Evolutionary conservation across 768 basidiomycete genomes (phyloP), one percentile per base, ranked within the genome.

Genomic region (Tephrocybe sp.): DNA sequence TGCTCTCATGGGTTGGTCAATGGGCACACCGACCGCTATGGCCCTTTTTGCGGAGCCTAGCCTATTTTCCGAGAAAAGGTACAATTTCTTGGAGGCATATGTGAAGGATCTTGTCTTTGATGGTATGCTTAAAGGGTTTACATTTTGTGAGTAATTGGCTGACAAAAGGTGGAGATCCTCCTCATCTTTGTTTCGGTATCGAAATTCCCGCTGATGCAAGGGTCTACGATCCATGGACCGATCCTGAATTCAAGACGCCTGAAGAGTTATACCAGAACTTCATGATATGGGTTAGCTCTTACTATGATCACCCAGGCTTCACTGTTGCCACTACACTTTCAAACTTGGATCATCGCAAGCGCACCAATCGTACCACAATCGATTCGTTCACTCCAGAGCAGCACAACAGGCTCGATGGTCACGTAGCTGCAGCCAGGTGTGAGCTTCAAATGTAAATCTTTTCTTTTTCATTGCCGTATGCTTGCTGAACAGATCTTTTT

Each of bases 1-100:
- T 18, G 61, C 64, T 3, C 43, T 73, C 12, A 36, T 71, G 54
- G 72, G 72, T 14, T 75, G 74, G 74, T 72, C 72, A 5, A 59
- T 67, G 42, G 74, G 73, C 4, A 57, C 50, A 8, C 56, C 62
- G 15, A 62, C 62, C 1, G 47, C 58, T 4, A 59, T 71, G 39
- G 20, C 67, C 10, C 49, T 73, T 4, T 61, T 73, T 17, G 60
- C 58, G 0, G 57, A 67, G 40, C 59, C 61, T 3, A 38, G 40
- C 1, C 42, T 62, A 9, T 52, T 73, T 21, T 53, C 63, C 0
- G n/a, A 34, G n/a, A 61, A 59, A 10, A 7, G 58, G 2, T 63
- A 67, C 39, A 40, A 51, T 20, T n/a, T 56, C 3, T 39, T 74
- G 10, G 62, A 65, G 51, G 55, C 57, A 7, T 70, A 72, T 49